phyloP scores from a whole-genome alignment of 352 stramenopile species.

The Ophiocytium majus region DNA sequence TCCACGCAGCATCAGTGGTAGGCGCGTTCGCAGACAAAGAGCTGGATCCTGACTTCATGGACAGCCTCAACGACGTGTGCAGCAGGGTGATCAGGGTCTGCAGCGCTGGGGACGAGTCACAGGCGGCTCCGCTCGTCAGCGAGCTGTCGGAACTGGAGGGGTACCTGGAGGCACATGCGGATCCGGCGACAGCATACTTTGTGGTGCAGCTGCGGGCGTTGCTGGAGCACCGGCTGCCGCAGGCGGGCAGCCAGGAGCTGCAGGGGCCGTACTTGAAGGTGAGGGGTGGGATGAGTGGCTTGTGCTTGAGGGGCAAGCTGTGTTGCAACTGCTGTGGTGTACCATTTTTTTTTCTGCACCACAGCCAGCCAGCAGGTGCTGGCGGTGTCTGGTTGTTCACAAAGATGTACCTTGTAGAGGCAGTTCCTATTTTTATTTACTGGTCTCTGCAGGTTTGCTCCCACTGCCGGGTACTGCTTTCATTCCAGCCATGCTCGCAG shows the following conservation, averaged over 20 bases:
- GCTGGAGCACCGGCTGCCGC: background rate
- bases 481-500: no score
- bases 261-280: conserved; percentile 18
- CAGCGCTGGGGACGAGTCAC: background rate
- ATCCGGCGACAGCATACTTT: conserved; percentile 16
- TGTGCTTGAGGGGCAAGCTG: no score
- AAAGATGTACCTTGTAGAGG: no score
- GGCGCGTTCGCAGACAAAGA: conserved; percentile 26
- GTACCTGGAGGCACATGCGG: background rate
- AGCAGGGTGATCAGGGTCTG: background rate
- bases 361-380: no score
- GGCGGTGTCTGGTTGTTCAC: no score
- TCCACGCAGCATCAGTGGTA: no score
- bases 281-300: no score
- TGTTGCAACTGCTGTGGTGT: no score
- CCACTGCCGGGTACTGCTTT: background rate
- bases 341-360: no score
- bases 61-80: conserved; percentile 25
- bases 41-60: conserved; percentile 3
- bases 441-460: background rate
- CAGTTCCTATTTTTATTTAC: no score
- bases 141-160: background rate
- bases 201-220: background rate
- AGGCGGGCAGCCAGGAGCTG: background rate
- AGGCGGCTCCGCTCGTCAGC: background rate